phyloP scores from a whole-genome alignment of 805 yeast species.

The Saccharomycopsis fibuligera region DNA sequence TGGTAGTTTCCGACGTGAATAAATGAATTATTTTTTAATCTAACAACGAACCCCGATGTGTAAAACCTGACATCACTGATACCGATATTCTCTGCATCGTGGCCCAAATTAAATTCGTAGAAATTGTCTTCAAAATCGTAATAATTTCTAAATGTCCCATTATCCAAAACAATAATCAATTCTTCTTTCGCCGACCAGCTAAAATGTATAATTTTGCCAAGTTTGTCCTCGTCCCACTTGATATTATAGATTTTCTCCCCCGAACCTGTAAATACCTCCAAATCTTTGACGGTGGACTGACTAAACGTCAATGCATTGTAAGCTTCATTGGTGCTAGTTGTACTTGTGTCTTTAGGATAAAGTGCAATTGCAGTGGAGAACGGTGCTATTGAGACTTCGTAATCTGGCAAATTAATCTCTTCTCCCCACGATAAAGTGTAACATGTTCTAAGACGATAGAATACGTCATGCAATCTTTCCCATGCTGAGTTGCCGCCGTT shows the following conservation, averaged over 20 bases:
- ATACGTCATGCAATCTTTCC: conserved; percentile 72
- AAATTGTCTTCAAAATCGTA: conserved; percentile 64
- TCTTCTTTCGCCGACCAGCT: conserved; percentile 49
- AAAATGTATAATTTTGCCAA: conserved; percentile 47
- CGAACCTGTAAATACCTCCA: conserved; percentile 32
- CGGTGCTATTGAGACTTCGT: conserved; percentile 43
- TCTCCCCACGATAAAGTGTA: conserved; percentile 49
- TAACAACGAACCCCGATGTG: conserved; percentile 38
- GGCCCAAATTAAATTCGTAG: conserved; percentile 41
- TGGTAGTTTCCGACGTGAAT: conserved; percentile 34
- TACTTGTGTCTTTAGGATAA: conserved; percentile 29
- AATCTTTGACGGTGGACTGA: conserved; percentile 7
- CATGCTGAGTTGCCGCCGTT: conserved; percentile 33
- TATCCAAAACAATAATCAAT: conserved; percentile 47
- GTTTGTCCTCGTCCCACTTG: conserved; percentile 39
- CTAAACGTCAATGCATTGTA: background rate
- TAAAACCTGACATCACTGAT: conserved; percentile 35
- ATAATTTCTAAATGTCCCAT: conserved; percentile 51
- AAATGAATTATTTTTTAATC: conserved; percentile 37
- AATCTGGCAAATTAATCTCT: conserved; percentile 33
- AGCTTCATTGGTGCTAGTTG: conserved; percentile 21
- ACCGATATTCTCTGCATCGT: conserved; percentile 29
- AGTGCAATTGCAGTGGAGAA: conserved; percentile 52
- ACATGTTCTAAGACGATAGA: conserved; percentile 56
- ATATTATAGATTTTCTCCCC: conserved; percentile 29